phyloP scores from a whole-genome alignment of 257 asterid species.

The Handroanthus guayacan region DNA sequence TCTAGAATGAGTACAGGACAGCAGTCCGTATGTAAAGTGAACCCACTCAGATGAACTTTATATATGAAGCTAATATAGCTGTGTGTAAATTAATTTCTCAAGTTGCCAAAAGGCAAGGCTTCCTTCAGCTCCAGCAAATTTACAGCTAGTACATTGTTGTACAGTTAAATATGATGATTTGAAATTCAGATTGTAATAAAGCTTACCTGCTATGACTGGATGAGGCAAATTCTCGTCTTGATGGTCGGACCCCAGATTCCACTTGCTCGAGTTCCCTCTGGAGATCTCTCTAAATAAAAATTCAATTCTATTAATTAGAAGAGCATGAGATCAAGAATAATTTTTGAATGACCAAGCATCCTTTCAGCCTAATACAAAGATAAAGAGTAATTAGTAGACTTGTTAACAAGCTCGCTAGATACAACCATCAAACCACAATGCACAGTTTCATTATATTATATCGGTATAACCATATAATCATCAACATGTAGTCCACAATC shows the following conservation, averaged over 20 bases:
- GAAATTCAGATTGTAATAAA: constrained; percentile 10
- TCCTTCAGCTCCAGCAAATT: constrained; percentile 2
- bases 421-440: too few relatives aligned
- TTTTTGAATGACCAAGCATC: constrained; percentile 3
- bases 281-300: constrained; percentile 80
- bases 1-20: constrained; percentile 9
- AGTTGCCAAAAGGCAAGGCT: not conserved
- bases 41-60: not conserved
- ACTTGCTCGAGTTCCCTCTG: constrained; percentile 95
- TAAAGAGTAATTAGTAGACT: not conserved
- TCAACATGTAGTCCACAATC: constrained; percentile 6
- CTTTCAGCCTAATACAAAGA: constrained; percentile 18
- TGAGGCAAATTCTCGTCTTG: constrained; percentile 81
- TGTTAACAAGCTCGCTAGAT: too few relatives aligned
- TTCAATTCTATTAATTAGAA: constrained; percentile 11
- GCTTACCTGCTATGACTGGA: constrained; percentile 81
- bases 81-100: not conserved
- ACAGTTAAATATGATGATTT: constrained; percentile 15
- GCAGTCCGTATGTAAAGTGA: constrained; percentile 1
- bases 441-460: not conserved
- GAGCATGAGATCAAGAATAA: constrained; percentile 21
- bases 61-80: not conserved
- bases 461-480: not conserved
- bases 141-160: constrained; percentile 14
- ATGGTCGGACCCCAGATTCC: constrained; percentile 82